phyloP scores from a whole-genome alignment of 768 basidiomycete genomes.

The Boletus rex-veris region DNA sequence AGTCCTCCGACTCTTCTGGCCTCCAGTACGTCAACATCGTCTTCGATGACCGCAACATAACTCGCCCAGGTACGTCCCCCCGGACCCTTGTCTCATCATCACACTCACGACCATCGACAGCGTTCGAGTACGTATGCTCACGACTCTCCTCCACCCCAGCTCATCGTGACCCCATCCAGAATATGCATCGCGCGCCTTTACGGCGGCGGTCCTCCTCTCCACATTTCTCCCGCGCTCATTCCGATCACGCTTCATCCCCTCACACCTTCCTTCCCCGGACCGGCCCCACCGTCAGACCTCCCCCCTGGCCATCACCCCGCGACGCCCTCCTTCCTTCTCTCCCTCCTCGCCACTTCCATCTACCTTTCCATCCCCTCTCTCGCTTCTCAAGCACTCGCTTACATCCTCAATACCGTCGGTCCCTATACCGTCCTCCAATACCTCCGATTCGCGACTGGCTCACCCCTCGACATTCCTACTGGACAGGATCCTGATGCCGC shows the following conservation, averaged over 20 bases:
- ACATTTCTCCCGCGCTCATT: conserved; percentile 60
- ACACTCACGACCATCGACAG: conserved; percentile 36
- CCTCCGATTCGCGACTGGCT: conserved; percentile 78
- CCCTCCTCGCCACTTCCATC: conserved; percentile 80
- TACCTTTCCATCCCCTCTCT: conserved; percentile 81
- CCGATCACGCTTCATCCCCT: conserved; percentile 69
- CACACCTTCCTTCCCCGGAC: conserved; percentile 56
- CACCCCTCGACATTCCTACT: conserved; percentile 46
- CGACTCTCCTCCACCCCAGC: not conserved
- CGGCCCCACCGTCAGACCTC: conserved; percentile 20
- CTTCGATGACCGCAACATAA: conserved; percentile 87
- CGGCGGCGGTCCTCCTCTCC: conserved; percentile 75
- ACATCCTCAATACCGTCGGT: conserved; percentile 70
- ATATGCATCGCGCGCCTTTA: conserved; percentile 85
- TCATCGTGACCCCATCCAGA: conserved; percentile 39
- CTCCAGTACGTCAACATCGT: conserved; percentile 61
- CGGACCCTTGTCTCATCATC: not conserved
- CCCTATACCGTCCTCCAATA: conserved; percentile 76
- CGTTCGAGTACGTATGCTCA: conserved; percentile 74
- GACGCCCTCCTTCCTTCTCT: conserved; percentile 77
- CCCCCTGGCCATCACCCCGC: conserved; percentile 67
- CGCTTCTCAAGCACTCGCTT: conserved; percentile 68
- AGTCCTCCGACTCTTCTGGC: conserved; percentile 40
- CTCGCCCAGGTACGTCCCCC: conserved; percentile 64
- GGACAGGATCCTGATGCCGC: conserved; percentile 55